phyloP scores from a whole-genome alignment of 306 rosid species.

The Inga oerstediana region DNA sequence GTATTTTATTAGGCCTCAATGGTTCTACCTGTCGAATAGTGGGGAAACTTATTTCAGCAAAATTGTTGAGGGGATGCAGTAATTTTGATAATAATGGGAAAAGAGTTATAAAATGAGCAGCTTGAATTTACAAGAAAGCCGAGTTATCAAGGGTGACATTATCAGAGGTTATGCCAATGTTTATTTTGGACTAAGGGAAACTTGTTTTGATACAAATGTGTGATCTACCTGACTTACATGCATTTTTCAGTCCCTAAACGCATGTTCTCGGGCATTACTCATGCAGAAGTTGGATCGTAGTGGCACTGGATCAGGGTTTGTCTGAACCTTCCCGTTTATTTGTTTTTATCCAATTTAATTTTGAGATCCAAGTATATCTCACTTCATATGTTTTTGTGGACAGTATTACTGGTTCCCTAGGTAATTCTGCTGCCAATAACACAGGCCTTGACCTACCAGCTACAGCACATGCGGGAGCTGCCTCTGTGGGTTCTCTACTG shows the following conservation, averaged over 20 bases:
- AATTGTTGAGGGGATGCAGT: background rate
- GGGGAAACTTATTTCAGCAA: background rate
- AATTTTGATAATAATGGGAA: constrained; percentile 6
- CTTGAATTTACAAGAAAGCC: constrained; percentile 6
- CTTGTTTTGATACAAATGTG: constrained; percentile 8
- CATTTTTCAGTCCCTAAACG: constrained; percentile 77
- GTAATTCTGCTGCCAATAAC: constrained; percentile 55
- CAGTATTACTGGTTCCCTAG: constrained; percentile 68
- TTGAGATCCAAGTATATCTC: constrained; percentile 33
- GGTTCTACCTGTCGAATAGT: background rate
- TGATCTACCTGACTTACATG: constrained; percentile 22
- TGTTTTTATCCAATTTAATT: background rate
- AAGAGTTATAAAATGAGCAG: constrained; percentile 8
- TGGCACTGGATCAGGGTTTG: constrained; percentile 73
- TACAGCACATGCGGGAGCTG: constrained; percentile 45
- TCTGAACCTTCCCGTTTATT: constrained; percentile 26
- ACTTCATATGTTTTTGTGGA: constrained; percentile 35
- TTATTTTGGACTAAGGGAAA: background rate
- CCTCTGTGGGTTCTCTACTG: constrained; percentile 43
- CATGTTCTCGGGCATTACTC: constrained; percentile 84
- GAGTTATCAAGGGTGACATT: constrained; percentile 5
- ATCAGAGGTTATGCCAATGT: background rate
- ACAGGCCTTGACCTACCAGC: constrained; percentile 51
- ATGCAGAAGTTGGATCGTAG: constrained; percentile 98
- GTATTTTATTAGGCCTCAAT: background rate